Conservation (phyloP, 768 basidiomycete species). For the Lentinula raphanica region DNA sequence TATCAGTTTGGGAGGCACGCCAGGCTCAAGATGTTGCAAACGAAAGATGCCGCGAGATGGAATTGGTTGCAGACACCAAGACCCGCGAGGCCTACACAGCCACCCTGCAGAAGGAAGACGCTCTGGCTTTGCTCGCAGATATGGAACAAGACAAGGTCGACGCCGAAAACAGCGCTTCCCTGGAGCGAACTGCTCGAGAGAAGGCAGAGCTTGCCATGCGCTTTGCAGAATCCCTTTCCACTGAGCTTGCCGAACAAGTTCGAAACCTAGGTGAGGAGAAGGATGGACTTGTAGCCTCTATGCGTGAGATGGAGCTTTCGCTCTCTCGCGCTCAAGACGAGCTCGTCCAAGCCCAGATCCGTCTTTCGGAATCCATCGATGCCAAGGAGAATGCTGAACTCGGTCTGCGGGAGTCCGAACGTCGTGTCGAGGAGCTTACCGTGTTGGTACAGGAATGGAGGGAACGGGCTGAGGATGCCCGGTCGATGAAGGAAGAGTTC, state of each 20-base stretch:
- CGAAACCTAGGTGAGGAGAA: background rate
- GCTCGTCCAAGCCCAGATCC: background rate
- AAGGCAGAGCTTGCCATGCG: constrained; percentile 1
- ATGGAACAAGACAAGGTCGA: background rate
- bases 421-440: constrained; percentile 2
- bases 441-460: constrained; percentile 2
- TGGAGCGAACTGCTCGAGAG: background rate
- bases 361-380: background rate
- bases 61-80: background rate
- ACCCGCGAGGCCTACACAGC: background rate
- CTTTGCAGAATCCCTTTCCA: background rate
- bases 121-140: background rate
- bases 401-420: background rate
- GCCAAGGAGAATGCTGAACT: background rate
- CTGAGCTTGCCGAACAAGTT: background rate
- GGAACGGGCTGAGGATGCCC: constrained; percentile 2
- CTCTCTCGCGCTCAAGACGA: background rate
- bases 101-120: background rate
- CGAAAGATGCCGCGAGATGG: background rate
- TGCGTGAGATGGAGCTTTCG: background rate
- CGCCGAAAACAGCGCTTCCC: background rate
- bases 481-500: constrained; percentile 1
- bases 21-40: background rate
- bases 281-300: background rate
- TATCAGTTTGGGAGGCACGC: background rate